phyloP scores from a whole-genome alignment of 2,329 filamentous ascomycete genomes.

The Beauveria varroae region DNA sequence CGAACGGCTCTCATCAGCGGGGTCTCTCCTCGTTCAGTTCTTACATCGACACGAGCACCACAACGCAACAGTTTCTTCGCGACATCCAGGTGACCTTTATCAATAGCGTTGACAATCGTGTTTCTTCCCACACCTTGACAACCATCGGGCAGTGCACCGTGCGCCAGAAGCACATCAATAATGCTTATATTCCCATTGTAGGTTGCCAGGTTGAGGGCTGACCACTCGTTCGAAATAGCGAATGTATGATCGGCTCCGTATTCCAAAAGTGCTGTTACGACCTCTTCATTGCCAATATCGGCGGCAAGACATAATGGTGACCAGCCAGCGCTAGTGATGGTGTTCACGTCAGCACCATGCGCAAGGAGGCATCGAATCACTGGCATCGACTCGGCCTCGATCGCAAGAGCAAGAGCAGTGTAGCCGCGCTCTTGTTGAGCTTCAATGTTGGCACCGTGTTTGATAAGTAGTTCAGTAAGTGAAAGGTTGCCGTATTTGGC shows the following conservation, averaged over 20 bases:
- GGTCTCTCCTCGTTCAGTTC: conserved; percentile 3
- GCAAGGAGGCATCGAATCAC: conserved; percentile 9
- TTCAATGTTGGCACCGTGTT: conserved; percentile 4
- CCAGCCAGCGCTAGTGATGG: conserved; percentile 15
- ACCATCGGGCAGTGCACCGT: background rate
- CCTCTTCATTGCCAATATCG: conserved; percentile 2
- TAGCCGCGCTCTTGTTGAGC: conserved; percentile 11
- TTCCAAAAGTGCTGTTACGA: conserved; percentile 11
- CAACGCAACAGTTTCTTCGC: background rate
- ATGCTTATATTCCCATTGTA: conserved; percentile 8
- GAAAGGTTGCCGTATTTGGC: conserved; percentile 11
- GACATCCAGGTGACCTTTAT: conserved; percentile 14
- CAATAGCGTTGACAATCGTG: conserved; percentile 8
- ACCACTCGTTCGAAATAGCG: conserved; percentile 14
- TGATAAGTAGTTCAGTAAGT: conserved; percentile 8
- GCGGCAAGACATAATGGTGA: conserved; percentile 24
- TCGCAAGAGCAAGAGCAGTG: conserved; percentile 12
- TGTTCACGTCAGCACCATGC: conserved; percentile 22
- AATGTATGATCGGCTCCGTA: conserved; percentile 22
- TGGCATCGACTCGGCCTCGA: background rate
- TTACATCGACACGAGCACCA: background rate
- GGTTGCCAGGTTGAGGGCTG: conserved; percentile 22
- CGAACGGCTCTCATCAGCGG: conserved; percentile 1
- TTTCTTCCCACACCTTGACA: background rate
- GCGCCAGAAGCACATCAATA: background rate